phyloP scores from a whole-genome alignment of 805 yeast species.

The Pichia scutulata region DNA sequence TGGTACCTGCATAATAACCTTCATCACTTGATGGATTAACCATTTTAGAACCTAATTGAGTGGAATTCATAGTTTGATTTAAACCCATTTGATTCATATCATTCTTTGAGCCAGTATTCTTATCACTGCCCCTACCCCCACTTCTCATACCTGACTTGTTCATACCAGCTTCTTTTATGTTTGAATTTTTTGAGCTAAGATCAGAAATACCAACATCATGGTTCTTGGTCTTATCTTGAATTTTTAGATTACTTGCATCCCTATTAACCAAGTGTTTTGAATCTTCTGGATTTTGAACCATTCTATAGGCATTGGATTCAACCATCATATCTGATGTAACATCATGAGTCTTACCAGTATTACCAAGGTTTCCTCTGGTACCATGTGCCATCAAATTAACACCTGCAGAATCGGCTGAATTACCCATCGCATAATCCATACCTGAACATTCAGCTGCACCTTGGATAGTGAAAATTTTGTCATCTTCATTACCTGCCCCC shows the following conservation, averaged over 20 bases:
- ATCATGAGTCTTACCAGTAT: background rate
- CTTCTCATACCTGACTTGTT: too few relatives aligned
- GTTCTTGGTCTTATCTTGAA: background rate
- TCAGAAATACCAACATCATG: background rate
- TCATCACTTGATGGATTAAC: background rate
- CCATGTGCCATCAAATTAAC: background rate
- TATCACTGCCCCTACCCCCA: too few relatives aligned
- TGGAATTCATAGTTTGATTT: background rate
- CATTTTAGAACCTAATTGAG: background rate
- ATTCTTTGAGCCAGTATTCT: background rate
- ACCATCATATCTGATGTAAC: background rate
- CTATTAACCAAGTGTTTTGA: background rate
- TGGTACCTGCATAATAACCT: conserved; percentile 7
- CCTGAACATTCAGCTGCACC: background rate
- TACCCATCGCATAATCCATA: background rate
- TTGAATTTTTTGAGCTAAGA: background rate
- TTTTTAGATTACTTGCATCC: conserved; percentile 1
- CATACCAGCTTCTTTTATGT: too few relatives aligned
- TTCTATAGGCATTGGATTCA: conserved; percentile 9
- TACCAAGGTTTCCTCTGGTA: too few relatives aligned
- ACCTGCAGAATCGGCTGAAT: background rate
- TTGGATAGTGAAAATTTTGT: background rate
- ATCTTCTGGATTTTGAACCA: conserved; percentile 6
- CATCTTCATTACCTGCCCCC: background rate
- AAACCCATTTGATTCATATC: background rate